A percentile compares a stretch with the other conserved stretches of the same genome.
Conservation (phyloP, 1,284 basidiomycete species). For the Ustilago vetiveriae region DNA sequence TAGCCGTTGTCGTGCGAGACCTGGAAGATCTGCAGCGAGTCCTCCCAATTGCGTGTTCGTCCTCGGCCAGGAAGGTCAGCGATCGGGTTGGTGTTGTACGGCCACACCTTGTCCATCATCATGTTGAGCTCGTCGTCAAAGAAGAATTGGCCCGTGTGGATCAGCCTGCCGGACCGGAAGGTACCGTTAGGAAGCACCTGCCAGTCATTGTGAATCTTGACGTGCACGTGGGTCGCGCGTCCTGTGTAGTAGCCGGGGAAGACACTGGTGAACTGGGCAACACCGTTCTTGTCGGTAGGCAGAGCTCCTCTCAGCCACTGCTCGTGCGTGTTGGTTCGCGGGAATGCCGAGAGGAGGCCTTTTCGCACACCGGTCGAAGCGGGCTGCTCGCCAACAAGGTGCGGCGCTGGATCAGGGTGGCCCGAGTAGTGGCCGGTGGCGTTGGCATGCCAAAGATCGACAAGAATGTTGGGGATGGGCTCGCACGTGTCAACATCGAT, state of each 20-base stretch:
- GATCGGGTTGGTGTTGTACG: constrained; percentile 69
- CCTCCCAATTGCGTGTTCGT: constrained; percentile 69
- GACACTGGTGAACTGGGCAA: constrained; percentile 75
- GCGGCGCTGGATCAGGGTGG: constrained; percentile 68
- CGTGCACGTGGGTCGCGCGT: constrained; percentile 70
- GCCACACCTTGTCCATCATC: constrained; percentile 67
- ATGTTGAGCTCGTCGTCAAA: constrained; percentile 74
- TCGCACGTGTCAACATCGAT: constrained; percentile 79
- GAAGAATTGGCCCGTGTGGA: constrained; percentile 75
- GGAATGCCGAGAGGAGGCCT: constrained; percentile 68
- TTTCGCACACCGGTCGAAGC: constrained; percentile 65
- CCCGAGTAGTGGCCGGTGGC: constrained; percentile 69
- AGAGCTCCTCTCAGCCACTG: constrained; percentile 76
- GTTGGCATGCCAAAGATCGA: constrained; percentile 75
- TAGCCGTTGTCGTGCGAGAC: constrained; percentile 67
- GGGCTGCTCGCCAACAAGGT: constrained; percentile 66
- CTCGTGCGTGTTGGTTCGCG: constrained; percentile 68
- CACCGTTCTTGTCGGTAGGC: constrained; percentile 75
- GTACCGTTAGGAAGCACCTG: constrained; percentile 68
- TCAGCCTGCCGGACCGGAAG: constrained; percentile 68
- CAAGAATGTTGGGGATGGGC: constrained; percentile 75
- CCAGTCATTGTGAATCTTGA: constrained; percentile 68
- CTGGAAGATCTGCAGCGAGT: constrained; percentile 69
- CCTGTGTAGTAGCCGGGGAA: constrained; percentile 74
- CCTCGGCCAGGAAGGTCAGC: constrained; percentile 62